A percentile compares a stretch with the other conserved stretches of the same genome.
These are phyloP conservation scores for Rhododendron ferrugineum DNA, from an alignment of 148 eudicot genomes.

Conservation along the genomic window DNA sequence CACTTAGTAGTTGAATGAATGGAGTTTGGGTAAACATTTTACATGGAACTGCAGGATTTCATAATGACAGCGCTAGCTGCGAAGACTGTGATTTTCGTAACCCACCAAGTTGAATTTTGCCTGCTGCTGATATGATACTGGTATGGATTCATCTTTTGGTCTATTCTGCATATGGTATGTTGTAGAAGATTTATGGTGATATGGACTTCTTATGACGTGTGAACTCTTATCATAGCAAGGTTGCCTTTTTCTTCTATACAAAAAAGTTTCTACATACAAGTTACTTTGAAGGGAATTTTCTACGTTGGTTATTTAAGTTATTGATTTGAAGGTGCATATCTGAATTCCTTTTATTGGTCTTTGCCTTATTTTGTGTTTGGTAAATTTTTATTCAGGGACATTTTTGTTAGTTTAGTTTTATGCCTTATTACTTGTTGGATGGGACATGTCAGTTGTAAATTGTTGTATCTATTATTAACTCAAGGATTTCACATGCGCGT, in stretches of 20 bases:
- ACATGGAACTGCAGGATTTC: conserved; percentile 59
- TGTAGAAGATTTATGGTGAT: too few relatives aligned
- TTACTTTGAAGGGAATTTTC: background rate
- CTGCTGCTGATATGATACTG: too few relatives aligned
- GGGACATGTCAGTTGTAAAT: background rate
- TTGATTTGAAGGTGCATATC: background rate
- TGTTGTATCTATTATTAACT: too few relatives aligned
- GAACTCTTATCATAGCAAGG: too few relatives aligned
- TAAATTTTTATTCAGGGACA: background rate
- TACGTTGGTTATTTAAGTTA: background rate
- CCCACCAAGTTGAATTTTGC: too few relatives aligned
- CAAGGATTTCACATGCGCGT: background rate
- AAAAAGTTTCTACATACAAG: too few relatives aligned
- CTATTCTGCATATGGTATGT: too few relatives aligned
- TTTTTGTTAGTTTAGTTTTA: background rate
- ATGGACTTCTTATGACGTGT: too few relatives aligned
- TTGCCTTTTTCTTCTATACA: too few relatives aligned
- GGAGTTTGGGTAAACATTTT: conserved; percentile 22
- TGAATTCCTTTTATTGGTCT: conserved; percentile 1
- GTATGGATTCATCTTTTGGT: too few relatives aligned
- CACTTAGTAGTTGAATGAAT: conserved; percentile 7
- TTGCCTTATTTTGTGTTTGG: background rate
- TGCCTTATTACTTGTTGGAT: background rate
- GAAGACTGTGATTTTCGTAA: too few relatives aligned
- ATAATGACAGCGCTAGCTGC: conserved; percentile 56